phyloP scores from a whole-genome alignment of 2,329 filamentous ascomycete genomes.

The Lecanicillium sp. region DNA sequence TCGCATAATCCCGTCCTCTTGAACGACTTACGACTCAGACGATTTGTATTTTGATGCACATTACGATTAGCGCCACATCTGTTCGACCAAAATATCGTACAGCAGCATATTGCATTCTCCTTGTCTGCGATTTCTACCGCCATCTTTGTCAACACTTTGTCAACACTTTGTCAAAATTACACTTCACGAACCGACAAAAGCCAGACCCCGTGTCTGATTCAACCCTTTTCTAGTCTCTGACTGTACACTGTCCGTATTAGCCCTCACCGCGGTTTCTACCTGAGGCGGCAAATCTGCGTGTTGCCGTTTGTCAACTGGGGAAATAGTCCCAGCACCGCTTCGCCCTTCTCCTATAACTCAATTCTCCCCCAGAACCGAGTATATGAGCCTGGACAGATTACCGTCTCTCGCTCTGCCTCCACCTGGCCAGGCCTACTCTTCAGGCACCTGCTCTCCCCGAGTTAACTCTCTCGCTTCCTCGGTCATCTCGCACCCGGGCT shows the following conservation, averaged over 20 bases:
- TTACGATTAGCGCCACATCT: constrained; percentile 19
- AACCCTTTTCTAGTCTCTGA: no score
- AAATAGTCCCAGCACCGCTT: constrained; percentile 1
- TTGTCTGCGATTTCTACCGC: no score
- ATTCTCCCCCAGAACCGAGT: constrained; percentile 21
- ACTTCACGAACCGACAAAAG: no score
- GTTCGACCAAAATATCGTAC: constrained; percentile 1
- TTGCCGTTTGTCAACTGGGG: no score
- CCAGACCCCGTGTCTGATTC: no score
- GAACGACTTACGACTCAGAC: constrained; percentile 16
- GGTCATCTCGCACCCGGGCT: constrained; percentile 42
- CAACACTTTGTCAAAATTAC: no score
- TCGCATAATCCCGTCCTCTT: not conserved
- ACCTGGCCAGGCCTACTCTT: constrained; percentile 62
- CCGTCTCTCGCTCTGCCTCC: constrained; percentile 64
- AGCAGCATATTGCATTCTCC: not conserved
- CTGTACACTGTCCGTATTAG: no score
- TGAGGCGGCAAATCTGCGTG: no score
- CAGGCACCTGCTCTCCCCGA: constrained; percentile 67
- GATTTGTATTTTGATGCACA: constrained; percentile 17
- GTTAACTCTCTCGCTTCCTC: constrained; percentile 63
- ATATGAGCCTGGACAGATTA: constrained; percentile 61
- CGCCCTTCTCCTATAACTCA: constrained; percentile 26
- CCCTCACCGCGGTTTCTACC: no score
- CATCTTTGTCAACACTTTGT: no score